Evolutionary conservation across 1,284 basidiomycete species (phyloP), one percentile per base, ranked within the genome.

Genomic region (Cryptococcus deneoformans): DNA sequence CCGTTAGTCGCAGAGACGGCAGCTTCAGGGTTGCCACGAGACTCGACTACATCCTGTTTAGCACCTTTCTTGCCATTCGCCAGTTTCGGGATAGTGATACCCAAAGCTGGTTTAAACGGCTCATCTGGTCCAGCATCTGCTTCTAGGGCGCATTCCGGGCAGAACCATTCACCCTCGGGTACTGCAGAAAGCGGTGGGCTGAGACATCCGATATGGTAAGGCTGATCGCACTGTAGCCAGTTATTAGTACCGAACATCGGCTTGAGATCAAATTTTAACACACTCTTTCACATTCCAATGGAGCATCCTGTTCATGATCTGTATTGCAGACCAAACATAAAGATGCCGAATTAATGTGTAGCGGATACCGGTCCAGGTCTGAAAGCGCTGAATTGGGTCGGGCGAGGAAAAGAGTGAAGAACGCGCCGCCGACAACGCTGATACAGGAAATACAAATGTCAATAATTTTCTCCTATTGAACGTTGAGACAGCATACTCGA

Each of bases 121-220:
- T 60, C 56, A 10, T 63, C 59, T 4, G 55, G 55, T 3, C 59
- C 56, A 3, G 54, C 62, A 20, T 56, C 53, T 53, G 63, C 48
- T 60, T 60, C 43, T 69, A 69, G 63, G 3, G 37, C 39, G 44
- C 91, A 94, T 50, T 82, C 80, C 0, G 88, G 85, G 69, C 91
- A 94, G 81, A 93, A 94, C 92, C 92, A 95, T 74, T 93, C 90
- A 40, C 89, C 93, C 24, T 90, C 89, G 0, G 94, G 94, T 12
- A 94, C 80, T 1, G 81, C 84, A 12, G 79, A 72, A 50, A 98
- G 78, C 3, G 90, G 89, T 6, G 92, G 93, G 38, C 81, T 77
- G 50, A 95, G 82, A 73, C 93, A 98, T 4, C 81, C 81, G 11
- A 89, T 80, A 73, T 98, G 93, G 73, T 89, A 96, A 0, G 92